Base-by-base conservation (phyloP, 441 rosid species). In the Eugenia klotzschiana region DNA sequence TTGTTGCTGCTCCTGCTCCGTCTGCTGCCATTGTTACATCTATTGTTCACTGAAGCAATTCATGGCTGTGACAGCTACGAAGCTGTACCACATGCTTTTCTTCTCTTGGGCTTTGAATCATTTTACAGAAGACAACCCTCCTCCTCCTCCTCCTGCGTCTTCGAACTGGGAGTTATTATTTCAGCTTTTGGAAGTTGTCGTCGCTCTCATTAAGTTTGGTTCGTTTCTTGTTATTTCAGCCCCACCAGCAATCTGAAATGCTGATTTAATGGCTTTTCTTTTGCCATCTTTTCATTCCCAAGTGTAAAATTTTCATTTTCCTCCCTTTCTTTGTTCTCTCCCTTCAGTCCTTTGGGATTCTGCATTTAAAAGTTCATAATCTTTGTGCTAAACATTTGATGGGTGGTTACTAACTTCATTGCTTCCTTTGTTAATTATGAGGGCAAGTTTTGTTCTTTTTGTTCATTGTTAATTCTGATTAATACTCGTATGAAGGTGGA, bases 31-130 rank as follows among this genome's bases (percentile, higher is more conserved):
- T 69, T 10, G 77, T 85, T 84, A 80, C 84, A 80, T 83, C 88
- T 84, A 82, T 55, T 85, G 87, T 85, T 51, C 84, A 56, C 82
- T 86, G 85, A 82, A 83, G 81, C 85, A 87, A 84, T 88, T 89
- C 88, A 89, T 89, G 87, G 88, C 83, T 33, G 27, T 83, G 88
- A 85, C 91, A 91, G 91, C 91, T 87, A 86, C 87, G 54, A 40
- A 54, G 82, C 60, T 83, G 83, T 81, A 83, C 87, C 87, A 43
- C 80, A 55, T 80, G 23, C 83, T 27, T 86, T 90, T 80, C 25
- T 84, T 87, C 88, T 87, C 89, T 89, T 86, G 88, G 90, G 81
- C 57, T 84, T 87, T 83, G 88, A 57, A 83, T 87, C 79, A 37
- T 33, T 33, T 69, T 22, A 37, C 46, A 11, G 25, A 18, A 10